phyloP scores from a whole-genome alignment of 805 yeast species.

The Teunomyces tritomae region DNA sequence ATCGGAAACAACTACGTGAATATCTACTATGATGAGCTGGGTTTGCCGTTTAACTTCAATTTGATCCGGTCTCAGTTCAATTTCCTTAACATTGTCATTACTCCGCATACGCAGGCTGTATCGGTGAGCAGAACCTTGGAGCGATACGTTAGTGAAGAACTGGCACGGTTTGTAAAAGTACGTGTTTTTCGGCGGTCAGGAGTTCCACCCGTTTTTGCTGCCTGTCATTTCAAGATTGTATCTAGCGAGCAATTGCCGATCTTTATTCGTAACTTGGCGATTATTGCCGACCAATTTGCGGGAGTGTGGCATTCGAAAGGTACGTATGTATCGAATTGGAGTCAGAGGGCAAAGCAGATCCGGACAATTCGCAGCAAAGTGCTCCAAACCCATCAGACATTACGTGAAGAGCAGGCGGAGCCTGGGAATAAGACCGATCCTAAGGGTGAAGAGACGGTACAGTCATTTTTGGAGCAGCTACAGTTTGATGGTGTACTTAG shows the following conservation, averaged over 20 bases:
- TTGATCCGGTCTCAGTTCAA: constrained; percentile 76
- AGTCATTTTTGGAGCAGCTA: not conserved
- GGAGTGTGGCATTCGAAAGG: constrained; percentile 63
- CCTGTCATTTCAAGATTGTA: constrained; percentile 71
- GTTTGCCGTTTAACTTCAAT: constrained; percentile 63
- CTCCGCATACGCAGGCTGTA: constrained; percentile 47
- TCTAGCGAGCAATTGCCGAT: constrained; percentile 57
- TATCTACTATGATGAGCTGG: constrained; percentile 76
- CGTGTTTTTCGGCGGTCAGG: constrained; percentile 63
- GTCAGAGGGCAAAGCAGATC: constrained; percentile 60
- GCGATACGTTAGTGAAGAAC: constrained; percentile 10
- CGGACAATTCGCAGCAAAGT: constrained; percentile 27
- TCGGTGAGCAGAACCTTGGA: constrained; percentile 4
- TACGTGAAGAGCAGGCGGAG: constrained; percentile 24
- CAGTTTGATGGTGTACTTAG: constrained; percentile 2
- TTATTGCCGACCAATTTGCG: constrained; percentile 70
- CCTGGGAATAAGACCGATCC: constrained; percentile 8
- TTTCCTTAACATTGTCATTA: constrained; percentile 74
- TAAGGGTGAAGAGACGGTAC: constrained; percentile 1
- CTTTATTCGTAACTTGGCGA: constrained; percentile 64
- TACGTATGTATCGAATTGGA: constrained; percentile 62
- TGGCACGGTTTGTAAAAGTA: constrained; percentile 49
- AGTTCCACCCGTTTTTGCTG: constrained; percentile 73
- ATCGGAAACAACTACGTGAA: constrained; percentile 85
- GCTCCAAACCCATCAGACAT: constrained; percentile 20